Evolutionary conservation across 2,329 filamentous ascomycete genomes (phyloP), one percentile per base, ranked within the genome.

Genomic region (Apiospora pterosperma): DNA sequence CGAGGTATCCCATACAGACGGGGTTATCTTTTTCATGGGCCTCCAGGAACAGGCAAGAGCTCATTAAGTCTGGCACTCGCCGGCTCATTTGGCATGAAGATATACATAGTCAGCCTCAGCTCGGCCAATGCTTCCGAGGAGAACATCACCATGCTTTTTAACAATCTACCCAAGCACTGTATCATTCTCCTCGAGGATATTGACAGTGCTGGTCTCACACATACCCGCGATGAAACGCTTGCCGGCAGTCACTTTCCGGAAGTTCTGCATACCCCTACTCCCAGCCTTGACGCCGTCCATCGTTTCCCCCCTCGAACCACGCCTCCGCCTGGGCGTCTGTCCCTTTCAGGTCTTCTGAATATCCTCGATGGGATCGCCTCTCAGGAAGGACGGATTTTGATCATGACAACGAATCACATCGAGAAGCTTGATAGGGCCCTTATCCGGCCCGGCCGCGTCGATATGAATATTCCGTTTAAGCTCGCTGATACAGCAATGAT

Each of bases 391-490:
- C 87, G 94, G 61, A 91, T 97, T 67, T 88, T 95, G 1, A 96
- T 97, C 77, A 81, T 96, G 69, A 97, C 94, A 1, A 96, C 93
- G 21, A 97, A 97, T 74, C 92, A 97, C 73, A 88, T 96, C 39
- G 92, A 97, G 68, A 85, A 92, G 61, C 85, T 97, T 1, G 92
- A 97, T 73, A 89, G 92, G 67, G 94, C 95, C 2, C 79, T 98
- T 38, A 92, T 97, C 60, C 86, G 95, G 31, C 94, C 94, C 0
- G 94, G 94, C 1, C 86, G 94, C 48, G 92, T 97, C 1, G 94
- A 98, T n/a, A n/a, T n/a, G n/a, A n/a, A n/a, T n/a, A n/a, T n/a
- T n/a, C n/a, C n/a, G n/a, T n/a, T n/a, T n/a, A n/a, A n/a, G n/a
- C n/a, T n/a, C n/a, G n/a, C n/a, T n/a, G n/a, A n/a, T n/a, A n/a